Base-by-base conservation (phyloP, 352 stramenopile species). In the Phytopythium oedochilum region DNA sequence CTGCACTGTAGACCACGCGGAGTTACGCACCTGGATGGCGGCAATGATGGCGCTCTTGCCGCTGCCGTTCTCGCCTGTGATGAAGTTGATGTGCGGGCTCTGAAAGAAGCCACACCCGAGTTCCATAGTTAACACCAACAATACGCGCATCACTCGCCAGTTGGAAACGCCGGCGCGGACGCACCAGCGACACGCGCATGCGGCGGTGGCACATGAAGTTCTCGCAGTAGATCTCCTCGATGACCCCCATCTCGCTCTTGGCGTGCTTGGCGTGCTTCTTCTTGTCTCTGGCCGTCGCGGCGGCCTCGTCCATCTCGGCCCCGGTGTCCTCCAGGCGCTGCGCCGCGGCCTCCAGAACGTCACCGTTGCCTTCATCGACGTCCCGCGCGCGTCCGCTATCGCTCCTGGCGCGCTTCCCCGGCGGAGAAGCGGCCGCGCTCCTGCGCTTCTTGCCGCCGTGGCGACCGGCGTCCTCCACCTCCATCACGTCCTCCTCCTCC, bases 161-260 rank as follows among this genome's bases (percentile, higher is more conserved):
- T 51, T 49, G 29, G 25, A 18, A 55, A 26, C 8, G 25, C 23
- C 14, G 6, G 11, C 40, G 34, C 3, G 42, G 17, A 36, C 48
- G 48, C 42, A 79, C 70, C 18, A 98, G 63, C 11, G 88, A 63
- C 20, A 98, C 79, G 0, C 73, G 81, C 50, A 98, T 73, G 57
- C 97, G 97, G 50, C 85, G 87, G 61, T 99, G 96, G 69, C 95
- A 99, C 96, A 99, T 99, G 70, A 99, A 99, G 66, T 99, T 98
- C 64, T 98, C 92, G 46, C 92, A 92, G 74, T 98, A 98, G 31
- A 99, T 96, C 60, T 96, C 83, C 20, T 95, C 78, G 38, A 99
- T 96, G 34, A 98, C 83, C 5, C 96, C 96, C 57, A 96, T 94
- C 62, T 98, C 81, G n/a, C 67, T 76, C 47, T 70, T 39, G 7